These are phyloP conservation scores for Coniochaeta sp. DNA, from an alignment of 2,329 filamentous ascomycete species.

Conservation along the genomic window DNA sequence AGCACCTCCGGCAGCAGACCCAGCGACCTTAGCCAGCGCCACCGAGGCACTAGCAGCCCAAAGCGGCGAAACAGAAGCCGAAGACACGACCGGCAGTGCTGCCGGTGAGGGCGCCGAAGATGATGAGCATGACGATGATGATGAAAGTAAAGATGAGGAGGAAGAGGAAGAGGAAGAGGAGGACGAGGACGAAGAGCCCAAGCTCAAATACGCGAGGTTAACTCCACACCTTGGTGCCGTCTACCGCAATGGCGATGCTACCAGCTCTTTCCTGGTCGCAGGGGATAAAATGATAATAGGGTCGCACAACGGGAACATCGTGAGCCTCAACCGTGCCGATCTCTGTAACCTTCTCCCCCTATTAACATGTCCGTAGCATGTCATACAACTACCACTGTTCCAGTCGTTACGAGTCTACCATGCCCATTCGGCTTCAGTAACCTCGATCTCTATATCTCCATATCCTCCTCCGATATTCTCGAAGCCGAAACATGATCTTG, in stretches of 20 bases:
- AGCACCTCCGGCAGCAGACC: background rate
- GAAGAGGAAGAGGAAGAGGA: slow-evolving; percentile 67
- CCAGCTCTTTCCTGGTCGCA: slow-evolving; percentile 80
- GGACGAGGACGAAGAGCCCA: slow-evolving; percentile 87
- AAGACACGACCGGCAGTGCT: background rate
- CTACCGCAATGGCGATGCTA: slow-evolving; percentile 93
- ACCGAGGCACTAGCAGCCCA: slow-evolving; percentile 1
- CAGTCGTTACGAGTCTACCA: slow-evolving; percentile 79
- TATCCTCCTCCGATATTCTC: slow-evolving; percentile 52
- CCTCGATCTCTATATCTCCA: slow-evolving; percentile 83
- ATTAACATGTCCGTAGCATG: slow-evolving; percentile 53
- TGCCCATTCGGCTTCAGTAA: slow-evolving; percentile 87
- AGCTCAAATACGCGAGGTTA: slow-evolving; percentile 83
- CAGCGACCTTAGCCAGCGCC: slow-evolving; percentile 2
- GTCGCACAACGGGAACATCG: slow-evolving; percentile 94
- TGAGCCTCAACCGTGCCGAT: slow-evolving; percentile 36
- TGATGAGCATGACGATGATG: slow-evolving; percentile 35
- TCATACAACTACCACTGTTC: slow-evolving; percentile 75
- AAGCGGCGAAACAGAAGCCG: slow-evolving; percentile 12
- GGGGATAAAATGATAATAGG: slow-evolving; percentile 97
- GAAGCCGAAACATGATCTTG: slow-evolving; percentile 31
- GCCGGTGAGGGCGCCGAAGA: slow-evolving; percentile 15
- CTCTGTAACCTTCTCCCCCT: background rate
- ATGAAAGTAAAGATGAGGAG: slow-evolving; percentile 41
- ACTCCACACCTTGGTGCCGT: slow-evolving; percentile 72